Base-by-base conservation (phyloP, 129 eudicot genomes). In the Flaveria trinervia region DNA sequence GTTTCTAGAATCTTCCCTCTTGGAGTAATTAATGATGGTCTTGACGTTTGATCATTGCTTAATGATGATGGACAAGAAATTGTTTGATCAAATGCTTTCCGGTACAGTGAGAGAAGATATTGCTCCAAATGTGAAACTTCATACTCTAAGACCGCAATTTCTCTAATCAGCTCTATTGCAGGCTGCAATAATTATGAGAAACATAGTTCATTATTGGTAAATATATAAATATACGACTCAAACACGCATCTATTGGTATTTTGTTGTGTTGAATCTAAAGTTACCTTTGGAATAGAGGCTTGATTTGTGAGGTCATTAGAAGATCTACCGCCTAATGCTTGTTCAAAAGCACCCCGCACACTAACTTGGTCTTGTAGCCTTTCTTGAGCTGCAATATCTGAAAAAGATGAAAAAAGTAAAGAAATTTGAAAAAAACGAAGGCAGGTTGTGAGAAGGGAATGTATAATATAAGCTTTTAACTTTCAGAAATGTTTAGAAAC, bases 101-200 rank as follows among this genome's bases (percentile, higher is more conserved):
- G 84, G 79, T 92, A 92, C 23, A 89, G 75, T 3, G 97, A 89
- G 70, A 92, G 92, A 87, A 92, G 97, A 81, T 92, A 84, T 44
- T 87, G 97, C 82, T 92, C 97, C 89, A 92, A 82, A 79, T 89
- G 89, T 73, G 83, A 81, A 55, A 92, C 97, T 85, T 92, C 96
- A 41, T 85, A 78, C 84, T 92, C 96, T 80, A 92, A 68, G 17
- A 89, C 87, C 16, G 96, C 81, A 55, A 92, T 92, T 80, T 92
- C 96, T 82, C 75, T 85, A n/a, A 92, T 87, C 64, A 92, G 80
- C 78, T 89, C 91, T 45, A 87, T 86, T 22, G 96, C 90, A n/a
- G 96, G 88, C 99, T 95, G 88, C 73, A 87, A 80, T 68, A 43
- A 52, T 54, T 20, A 74, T 7, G 55, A 22, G 33, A 48, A 59